phyloP scores from a whole-genome alignment of 2,329 filamentous ascomycete genomes.

The Daldinia eschscholtzii region DNA sequence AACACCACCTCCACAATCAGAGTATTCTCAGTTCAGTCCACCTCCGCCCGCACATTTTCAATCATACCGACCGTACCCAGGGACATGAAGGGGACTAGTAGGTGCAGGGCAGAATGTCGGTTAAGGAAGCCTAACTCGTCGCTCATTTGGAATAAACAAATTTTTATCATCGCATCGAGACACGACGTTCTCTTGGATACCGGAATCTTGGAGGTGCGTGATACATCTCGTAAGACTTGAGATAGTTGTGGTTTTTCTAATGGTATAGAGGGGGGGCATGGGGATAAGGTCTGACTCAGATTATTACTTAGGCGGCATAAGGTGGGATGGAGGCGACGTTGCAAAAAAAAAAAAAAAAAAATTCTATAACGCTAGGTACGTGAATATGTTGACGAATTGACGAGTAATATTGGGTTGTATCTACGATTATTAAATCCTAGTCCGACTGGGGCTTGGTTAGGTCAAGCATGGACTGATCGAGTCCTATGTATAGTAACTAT shows the following conservation, averaged over 20 bases:
- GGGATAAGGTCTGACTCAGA: slow-evolving; percentile 5
- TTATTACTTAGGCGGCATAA: not conserved
- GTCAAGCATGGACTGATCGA: not conserved
- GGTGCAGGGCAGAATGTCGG: not conserved
- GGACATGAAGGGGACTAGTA: slow-evolving; percentile 30
- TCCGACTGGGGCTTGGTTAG: not conserved
- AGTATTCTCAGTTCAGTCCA: slow-evolving; percentile 48
- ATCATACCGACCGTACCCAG: slow-evolving; percentile 48
- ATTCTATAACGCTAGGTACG: slow-evolving; percentile 19
- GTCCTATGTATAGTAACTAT: slow-evolving; percentile 4
- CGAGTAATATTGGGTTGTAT: slow-evolving; percentile 15
- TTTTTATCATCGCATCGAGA: slow-evolving; percentile 23
- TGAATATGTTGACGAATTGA: slow-evolving; percentile 26
- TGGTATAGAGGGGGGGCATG: slow-evolving; percentile 3
- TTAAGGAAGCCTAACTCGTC: not conserved
- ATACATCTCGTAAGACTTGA: slow-evolving; percentile 41
- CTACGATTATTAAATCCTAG: slow-evolving; percentile 5
- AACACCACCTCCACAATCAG: slow-evolving; percentile 41
- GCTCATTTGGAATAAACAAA: slow-evolving; percentile 2
- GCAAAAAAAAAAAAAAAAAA: slow-evolving; percentile 21
- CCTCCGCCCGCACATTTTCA: slow-evolving; percentile 49
- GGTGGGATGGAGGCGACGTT: slow-evolving; percentile 5
- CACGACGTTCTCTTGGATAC: slow-evolving; percentile 20
- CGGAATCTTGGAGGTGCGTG: slow-evolving; percentile 35
- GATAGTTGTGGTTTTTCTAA: not conserved